These are phyloP conservation scores for Hondaea fermentalgiana DNA, from an alignment of 108 stramenopile species.

Conservation along the genomic window DNA sequence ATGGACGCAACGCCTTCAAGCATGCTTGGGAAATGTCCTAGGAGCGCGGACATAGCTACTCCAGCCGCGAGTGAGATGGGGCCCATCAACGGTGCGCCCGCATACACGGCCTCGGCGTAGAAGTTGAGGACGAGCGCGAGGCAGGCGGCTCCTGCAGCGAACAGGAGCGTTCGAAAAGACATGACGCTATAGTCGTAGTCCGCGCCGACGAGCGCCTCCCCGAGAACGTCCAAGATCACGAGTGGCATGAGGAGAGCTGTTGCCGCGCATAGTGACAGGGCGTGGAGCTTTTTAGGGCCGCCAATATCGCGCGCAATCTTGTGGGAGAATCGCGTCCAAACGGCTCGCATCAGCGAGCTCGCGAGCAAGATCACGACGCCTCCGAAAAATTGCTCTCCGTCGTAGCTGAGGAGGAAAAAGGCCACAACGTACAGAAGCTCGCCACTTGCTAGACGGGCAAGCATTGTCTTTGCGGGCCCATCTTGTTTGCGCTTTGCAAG, in stretches of 20 bases:
- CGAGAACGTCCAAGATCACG: background rate
- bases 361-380: background rate
- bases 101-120: background rate
- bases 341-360: background rate
- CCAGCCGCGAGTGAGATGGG: background rate
- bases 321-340: background rate
- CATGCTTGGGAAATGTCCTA: background rate
- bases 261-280: background rate
- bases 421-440: background rate
- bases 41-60: background rate
- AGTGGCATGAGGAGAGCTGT: background rate
- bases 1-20: background rate
- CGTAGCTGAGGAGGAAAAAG: background rate
- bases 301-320: background rate
- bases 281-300: background rate
- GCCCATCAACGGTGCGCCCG: background rate
- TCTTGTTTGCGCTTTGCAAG: background rate
- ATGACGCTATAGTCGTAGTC: slow-evolving; percentile 3
- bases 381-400: background rate
- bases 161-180: background rate
- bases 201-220: background rate
- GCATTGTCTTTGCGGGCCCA: background rate
- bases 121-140: background rate
- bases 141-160: background rate
- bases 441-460: background rate